These are phyloP conservation scores for Magnaporthiopsis rhizophila DNA, from an alignment of 2,329 filamentous ascomycete genomes.

Conservation along the genomic window DNA sequence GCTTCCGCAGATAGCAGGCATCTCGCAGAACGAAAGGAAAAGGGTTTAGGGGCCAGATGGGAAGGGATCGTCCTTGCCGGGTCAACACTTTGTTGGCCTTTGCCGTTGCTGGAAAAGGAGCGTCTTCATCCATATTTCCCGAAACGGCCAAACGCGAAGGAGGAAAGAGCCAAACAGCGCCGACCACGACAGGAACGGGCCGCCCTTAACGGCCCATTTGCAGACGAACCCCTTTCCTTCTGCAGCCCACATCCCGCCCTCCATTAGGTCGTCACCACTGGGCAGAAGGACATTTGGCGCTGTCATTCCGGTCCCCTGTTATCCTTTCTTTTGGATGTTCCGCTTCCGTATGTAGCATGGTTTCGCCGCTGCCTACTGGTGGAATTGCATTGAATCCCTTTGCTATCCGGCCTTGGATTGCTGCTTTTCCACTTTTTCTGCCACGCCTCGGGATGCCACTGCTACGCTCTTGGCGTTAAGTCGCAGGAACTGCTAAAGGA, in stretches of 20 bases:
- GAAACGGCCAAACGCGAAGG: neutral
- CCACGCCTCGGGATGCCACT: neutral
- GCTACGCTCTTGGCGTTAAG: neutral
- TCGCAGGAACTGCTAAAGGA: neutral
- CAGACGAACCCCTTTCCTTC: neutral
- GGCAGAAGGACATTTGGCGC: neutral
- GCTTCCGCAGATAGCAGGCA: neutral
- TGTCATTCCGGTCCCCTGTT: neutral
- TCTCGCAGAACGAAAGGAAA: neutral
- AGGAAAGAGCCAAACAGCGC: neutral
- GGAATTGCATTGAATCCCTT: neutral
- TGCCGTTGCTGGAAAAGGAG: neutral
- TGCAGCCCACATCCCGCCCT: neutral
- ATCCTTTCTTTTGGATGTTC: neutral
- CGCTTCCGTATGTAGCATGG: neutral
- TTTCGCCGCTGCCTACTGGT: neutral
- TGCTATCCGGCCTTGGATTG: neutral
- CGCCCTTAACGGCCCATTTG: neutral
- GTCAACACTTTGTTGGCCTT: neutral
- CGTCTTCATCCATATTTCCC: neutral
- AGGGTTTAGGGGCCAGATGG: neutral
- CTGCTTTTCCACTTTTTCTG: neutral
- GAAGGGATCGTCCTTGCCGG: neutral
- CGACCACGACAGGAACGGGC: neutral
- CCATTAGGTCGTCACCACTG: neutral